Conservation (phyloP, 2,329 filamentous ascomycete genomes). For the Xylariaceae sp. region DNA sequence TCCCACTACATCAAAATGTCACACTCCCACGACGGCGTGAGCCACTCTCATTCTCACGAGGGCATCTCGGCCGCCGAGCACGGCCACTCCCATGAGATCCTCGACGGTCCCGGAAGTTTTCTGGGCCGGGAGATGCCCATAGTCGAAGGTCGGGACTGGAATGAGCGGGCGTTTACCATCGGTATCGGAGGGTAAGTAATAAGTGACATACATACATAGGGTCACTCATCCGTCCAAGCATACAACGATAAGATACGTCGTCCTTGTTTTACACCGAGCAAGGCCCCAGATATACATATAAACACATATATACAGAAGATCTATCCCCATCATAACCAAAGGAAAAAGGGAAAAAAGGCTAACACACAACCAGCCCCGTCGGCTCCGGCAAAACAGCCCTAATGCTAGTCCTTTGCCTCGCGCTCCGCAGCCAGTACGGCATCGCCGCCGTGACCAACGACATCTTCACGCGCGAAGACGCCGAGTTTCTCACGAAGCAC, state of each 20-base stretch:
- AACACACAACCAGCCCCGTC: slow-evolving; percentile 67
- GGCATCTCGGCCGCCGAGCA: slow-evolving; percentile 70
- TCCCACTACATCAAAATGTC: slow-evolving; percentile 45
- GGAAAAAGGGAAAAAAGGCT: slow-evolving; percentile 3
- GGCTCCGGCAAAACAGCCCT: slow-evolving; percentile 97
- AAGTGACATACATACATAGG: too few species aligned
- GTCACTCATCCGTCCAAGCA: neutral
- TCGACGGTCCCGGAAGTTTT: slow-evolving; percentile 91
- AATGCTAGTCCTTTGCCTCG: slow-evolving; percentile 90
- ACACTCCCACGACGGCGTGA: slow-evolving; percentile 62
- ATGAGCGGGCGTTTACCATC: slow-evolving; percentile 88
- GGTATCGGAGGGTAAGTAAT: slow-evolving; percentile 98
- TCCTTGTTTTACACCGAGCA: neutral
- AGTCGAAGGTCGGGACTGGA: slow-evolving; percentile 85
- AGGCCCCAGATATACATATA: neutral
- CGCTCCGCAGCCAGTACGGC: slow-evolving; percentile 79
- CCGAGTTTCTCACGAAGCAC: slow-evolving; percentile 92
- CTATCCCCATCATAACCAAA: neutral
- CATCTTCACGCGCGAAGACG: slow-evolving; percentile 98
- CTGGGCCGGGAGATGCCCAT: slow-evolving; percentile 92
- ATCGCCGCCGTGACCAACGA: slow-evolving; percentile 98
- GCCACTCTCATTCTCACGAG: slow-evolving; percentile 55
- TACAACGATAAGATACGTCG: neutral
- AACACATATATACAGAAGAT: neutral
- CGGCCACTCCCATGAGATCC: slow-evolving; percentile 94